phyloP scores from a whole-genome alignment of 139 green algal species.

The Tetradesmus obliquus region DNA sequence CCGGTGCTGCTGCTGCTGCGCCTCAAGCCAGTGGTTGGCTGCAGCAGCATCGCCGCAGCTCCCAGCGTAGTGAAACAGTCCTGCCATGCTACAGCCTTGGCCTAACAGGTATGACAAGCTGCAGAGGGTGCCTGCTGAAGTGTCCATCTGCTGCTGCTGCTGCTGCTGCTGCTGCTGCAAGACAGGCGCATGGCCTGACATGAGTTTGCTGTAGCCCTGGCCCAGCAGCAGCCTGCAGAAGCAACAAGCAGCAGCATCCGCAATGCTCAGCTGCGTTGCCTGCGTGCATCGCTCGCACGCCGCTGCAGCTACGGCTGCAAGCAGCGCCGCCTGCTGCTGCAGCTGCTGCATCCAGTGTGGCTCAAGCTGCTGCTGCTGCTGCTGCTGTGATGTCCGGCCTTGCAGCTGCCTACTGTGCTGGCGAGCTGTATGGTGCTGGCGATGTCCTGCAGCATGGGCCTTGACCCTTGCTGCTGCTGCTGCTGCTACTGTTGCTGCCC shows the following conservation, averaged over 20 bases:
- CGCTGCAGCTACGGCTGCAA: neutral
- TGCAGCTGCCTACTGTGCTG: neutral
- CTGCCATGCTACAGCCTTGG: slow-evolving; percentile 12
- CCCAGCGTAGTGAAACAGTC: neutral
- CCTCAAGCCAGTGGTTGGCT: slow-evolving; percentile 2
- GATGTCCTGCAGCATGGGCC: neutral
- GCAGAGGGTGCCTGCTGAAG: neutral
- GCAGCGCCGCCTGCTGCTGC: neutral
- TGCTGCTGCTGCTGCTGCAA: slow-evolving; percentile 1
- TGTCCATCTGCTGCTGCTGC: slow-evolving; percentile 1
- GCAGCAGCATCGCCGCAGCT: slow-evolving; percentile 17
- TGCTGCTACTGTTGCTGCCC: slow-evolving; percentile 20
- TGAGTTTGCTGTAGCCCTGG: slow-evolving; percentile 10
- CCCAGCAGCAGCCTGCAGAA: slow-evolving; percentile 14
- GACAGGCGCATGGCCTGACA: neutral
- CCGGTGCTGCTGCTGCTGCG: slow-evolving; percentile 32
- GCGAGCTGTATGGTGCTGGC: neutral
- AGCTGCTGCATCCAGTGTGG: neutral
- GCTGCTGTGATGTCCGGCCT: neutral
- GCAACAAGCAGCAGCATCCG: neutral
- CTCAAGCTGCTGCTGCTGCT: neutral
- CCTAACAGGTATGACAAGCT: neutral
- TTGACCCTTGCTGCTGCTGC: neutral
- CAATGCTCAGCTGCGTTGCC: neutral
- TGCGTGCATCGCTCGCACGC: neutral